Base-by-base conservation (phyloP, 2,329 filamentous ascomycete genomes). In the Arthroderma sp. region DNA sequence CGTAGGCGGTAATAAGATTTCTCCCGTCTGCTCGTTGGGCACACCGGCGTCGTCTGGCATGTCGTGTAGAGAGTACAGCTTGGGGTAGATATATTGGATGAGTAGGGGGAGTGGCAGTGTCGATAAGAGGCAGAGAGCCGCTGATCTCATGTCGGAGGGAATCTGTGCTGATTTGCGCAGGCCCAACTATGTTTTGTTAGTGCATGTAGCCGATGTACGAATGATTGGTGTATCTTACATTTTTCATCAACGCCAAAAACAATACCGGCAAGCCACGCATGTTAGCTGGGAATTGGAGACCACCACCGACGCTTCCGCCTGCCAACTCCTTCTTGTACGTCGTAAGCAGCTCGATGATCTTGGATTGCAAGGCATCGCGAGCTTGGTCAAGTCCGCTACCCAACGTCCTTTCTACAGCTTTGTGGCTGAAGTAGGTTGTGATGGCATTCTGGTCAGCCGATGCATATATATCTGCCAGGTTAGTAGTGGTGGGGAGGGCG, bases 311-410 rank as follows among this genome's bases (percentile, higher is more conserved):
- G 66, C 89, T 95, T 52, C 89, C 89, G 52, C 89, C 89, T 10
- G 85, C 89, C 47, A 98, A 75, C 63, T 98, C 91, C 70, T 96
- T 96, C 67, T 87, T 84, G 71, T 95, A 98, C 0, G 89, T 96
- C 62, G 89, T 83, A 48, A 98, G 71, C 40, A 98, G 76, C 68
- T 98, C 91, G 29, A 87, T 83, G 36, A 94, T 71, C 73, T 98
- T 98, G 52, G 81, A 78, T 62, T 95, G 87, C 37, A 96, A 72
- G 39, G 86, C 83, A 63, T 98, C 91, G 36, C 91, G 77, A 42
- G 91, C 91, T 40, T 86, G 82, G 55, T 98, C 91, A 42, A 98
- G 71, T 34, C 89, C 88, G 55, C 78, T 85, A 55, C 85, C 82
- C 34, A 98, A 71, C 7, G 84, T 81, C 55, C 86, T 77, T 69